These are phyloP conservation scores for Spizellomyces sp. DNA, from an alignment of 192 early-diverging fungal species.

Conservation along the genomic window DNA sequence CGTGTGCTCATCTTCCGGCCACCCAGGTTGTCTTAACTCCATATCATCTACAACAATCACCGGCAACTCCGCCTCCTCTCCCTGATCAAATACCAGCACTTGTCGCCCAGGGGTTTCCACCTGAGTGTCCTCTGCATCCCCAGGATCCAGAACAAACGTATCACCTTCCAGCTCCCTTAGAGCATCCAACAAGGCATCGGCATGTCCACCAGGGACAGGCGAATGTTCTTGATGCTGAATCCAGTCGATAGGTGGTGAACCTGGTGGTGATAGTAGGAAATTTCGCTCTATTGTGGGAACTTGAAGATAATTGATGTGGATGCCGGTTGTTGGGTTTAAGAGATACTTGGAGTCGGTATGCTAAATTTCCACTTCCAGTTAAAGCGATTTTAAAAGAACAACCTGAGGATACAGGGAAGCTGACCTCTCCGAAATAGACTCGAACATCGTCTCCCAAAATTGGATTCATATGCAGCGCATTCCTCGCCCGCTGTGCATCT, in stretches of 20 bases:
- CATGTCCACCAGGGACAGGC: constrained; percentile 44
- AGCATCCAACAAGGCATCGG: constrained; percentile 38
- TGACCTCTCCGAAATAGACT: constrained; percentile 36
- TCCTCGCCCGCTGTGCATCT: constrained; percentile 15
- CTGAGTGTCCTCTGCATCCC: constrained; percentile 15
- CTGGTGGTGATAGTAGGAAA: constrained; percentile 58
- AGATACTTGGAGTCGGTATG: constrained; percentile 34
- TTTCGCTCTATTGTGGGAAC: constrained; percentile 51
- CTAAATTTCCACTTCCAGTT: background rate
- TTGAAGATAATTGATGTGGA: constrained; percentile 38
- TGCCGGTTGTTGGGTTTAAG: constrained; percentile 28
- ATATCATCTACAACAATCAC: constrained; percentile 34
- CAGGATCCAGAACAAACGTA: constrained; percentile 36
- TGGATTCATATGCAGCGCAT: constrained; percentile 5
- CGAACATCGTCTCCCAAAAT: constrained; percentile 13
- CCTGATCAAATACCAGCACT: constrained; percentile 21
- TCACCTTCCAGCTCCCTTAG: constrained; percentile 27
- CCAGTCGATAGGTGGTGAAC: constrained; percentile 56
- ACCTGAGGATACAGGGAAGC: background rate
- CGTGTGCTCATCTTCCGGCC: background rate
- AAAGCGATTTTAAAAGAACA: background rate
- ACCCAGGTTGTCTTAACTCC: background rate
- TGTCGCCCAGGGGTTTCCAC: constrained; percentile 5
- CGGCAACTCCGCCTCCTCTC: constrained; percentile 22
- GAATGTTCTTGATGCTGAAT: constrained; percentile 37